A percentile compares a stretch with the other conserved stretches of the same genome.
Evolutionary conservation across 345 rosid species (phyloP).

Genomic region (Ceriops tagal): DNA sequence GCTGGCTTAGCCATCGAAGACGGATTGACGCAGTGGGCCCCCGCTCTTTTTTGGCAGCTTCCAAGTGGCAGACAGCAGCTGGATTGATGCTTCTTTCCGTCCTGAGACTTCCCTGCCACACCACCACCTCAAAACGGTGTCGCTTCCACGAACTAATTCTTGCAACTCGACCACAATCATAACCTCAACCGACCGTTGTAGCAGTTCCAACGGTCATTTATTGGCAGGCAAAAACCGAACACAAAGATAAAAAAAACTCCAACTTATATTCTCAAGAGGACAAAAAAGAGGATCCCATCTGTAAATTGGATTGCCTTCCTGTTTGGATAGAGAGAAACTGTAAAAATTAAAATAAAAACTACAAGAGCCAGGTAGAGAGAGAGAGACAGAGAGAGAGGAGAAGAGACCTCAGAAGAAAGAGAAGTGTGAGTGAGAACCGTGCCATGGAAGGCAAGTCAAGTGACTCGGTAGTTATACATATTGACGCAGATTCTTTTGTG

Average conservation of each 20-base stretch:
- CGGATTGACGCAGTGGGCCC: conserved; percentile 10
- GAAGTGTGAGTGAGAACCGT: conserved; percentile 7
- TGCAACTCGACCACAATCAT: not conserved
- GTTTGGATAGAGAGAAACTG: not conserved
- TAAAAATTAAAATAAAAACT: not conserved
- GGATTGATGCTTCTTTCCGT: conserved; percentile 5
- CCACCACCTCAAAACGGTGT: conserved; percentile 13
- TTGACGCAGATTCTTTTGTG: conserved; percentile 41
- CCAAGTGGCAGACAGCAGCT: conserved; percentile 54
- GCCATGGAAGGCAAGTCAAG: conserved; percentile 40
- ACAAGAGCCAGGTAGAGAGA: not conserved
- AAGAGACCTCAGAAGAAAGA: not conserved
- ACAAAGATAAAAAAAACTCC: conserved; percentile 12
- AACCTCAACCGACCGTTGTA: conserved; percentile 26
- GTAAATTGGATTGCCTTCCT: not conserved
- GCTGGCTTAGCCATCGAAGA: conserved; percentile 31
- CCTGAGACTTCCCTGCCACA: not conserved
- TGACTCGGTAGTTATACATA: conserved; percentile 47
- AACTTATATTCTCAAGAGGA: not conserved
- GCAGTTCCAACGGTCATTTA: conserved; percentile 34
- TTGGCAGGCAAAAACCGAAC: conserved; percentile 1
- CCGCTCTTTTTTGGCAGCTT: conserved; percentile 17
- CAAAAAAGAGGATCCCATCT: conserved; percentile 4
- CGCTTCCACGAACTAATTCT: not conserved
- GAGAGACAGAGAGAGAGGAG: not conserved